Conservation (phyloP, 441 rosid species). For the Biscutella laevigata region DNA sequence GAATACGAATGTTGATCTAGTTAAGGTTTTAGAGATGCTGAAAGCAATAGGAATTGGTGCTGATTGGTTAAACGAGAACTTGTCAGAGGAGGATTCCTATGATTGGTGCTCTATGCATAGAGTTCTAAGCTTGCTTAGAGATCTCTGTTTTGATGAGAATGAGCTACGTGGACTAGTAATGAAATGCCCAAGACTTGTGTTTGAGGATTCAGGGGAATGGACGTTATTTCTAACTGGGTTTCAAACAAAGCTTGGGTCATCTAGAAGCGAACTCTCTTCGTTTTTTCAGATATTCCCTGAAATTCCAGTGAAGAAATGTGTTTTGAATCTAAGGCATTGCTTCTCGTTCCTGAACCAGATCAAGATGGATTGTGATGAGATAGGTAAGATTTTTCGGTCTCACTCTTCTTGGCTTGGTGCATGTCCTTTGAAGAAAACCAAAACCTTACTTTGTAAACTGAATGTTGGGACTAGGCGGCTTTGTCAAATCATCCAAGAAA, state of each 20-base stretch:
- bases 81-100: conserved; percentile 31
- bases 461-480: conserved; percentile 54
- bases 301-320: conserved; percentile 32
- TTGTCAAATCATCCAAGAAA: conserved; percentile 44
- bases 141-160: conserved; percentile 26
- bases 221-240: conserved; percentile 39
- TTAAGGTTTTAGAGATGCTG: conserved; percentile 38
- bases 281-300: conserved; percentile 45
- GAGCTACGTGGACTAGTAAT: conserved; percentile 36
- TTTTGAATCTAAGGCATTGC: conserved; percentile 49
- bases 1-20: conserved; percentile 32
- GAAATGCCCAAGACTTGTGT: conserved; percentile 42
- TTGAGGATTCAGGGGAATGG: conserved; percentile 49
- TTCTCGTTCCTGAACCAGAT: conserved; percentile 44
- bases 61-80: conserved; percentile 39
- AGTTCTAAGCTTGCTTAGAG: conserved; percentile 36
- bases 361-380: conserved; percentile 48
- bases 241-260: conserved; percentile 45
- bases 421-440: conserved; percentile 47
- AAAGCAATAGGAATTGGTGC: conserved; percentile 36
- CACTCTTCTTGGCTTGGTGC: conserved; percentile 42
- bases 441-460: conserved; percentile 37
- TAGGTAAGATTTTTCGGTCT: conserved; percentile 35
- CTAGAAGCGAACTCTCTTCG: conserved; percentile 31
- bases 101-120: conserved; percentile 49